These are phyloP conservation scores for Daldinia grandis DNA, from an alignment of 495 filamentous ascomycete species.

Conservation along the genomic window DNA sequence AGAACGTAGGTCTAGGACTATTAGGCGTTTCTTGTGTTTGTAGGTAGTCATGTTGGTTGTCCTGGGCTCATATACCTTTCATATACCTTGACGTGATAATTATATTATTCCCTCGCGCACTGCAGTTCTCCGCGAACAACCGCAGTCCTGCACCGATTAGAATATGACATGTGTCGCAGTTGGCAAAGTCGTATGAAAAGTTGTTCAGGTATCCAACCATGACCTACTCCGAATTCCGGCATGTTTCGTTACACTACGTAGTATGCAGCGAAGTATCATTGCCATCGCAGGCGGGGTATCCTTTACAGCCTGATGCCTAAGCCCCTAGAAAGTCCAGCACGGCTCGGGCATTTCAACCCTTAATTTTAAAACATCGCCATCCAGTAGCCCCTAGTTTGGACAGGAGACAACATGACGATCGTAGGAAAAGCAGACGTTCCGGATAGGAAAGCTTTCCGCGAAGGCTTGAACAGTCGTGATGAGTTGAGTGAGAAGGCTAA, in stretches of 20 bases:
- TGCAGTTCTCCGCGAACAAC: neutral
- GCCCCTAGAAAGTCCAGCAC: neutral
- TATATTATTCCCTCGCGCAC: neutral
- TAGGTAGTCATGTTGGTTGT: neutral
- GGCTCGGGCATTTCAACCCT: neutral
- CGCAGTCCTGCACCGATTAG: neutral
- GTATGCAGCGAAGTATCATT: neutral
- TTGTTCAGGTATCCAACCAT: constrained; percentile 2
- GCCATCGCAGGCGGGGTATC: constrained; percentile 2
- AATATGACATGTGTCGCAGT: neutral
- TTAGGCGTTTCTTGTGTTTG: neutral
- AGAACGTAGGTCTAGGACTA: neutral
- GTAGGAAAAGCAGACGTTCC: neutral
- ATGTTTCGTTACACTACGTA: constrained; percentile 4
- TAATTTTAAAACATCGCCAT: neutral
- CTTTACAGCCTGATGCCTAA: constrained; percentile 1
- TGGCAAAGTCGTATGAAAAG: neutral
- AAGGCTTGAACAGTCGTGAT: neutral
- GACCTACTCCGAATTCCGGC: neutral
- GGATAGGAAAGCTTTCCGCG: neutral
- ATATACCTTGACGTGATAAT: neutral
- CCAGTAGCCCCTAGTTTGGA: neutral
- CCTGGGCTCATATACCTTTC: neutral
- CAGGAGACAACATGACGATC: neutral
- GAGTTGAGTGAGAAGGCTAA: neutral